phyloP scores from a whole-genome alignment of 176 grass and related monocot genomes.

The Stipa capillata region DNA sequence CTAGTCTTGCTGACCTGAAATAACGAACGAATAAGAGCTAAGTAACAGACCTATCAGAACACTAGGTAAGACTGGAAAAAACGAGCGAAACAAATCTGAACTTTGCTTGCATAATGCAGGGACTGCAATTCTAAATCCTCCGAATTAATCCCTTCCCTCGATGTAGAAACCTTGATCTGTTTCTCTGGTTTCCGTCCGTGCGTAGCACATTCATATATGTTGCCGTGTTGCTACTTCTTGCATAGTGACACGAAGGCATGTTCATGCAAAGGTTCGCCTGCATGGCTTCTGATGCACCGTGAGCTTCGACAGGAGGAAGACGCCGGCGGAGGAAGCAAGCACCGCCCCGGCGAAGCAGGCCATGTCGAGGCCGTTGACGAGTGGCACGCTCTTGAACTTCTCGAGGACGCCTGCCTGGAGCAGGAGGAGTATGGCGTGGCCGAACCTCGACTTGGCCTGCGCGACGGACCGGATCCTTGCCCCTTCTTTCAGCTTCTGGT shows the following conservation, averaged over 20 bases:
- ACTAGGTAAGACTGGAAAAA: not conserved
- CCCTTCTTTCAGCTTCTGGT: slow-evolving; percentile 65
- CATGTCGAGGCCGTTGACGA: slow-evolving; percentile 53
- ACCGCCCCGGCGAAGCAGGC: slow-evolving; percentile 73
- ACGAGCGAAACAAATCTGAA: not conserved
- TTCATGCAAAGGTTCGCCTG: slow-evolving; percentile 6
- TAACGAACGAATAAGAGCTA: not conserved
- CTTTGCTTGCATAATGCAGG: not conserved
- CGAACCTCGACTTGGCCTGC: slow-evolving; percentile 73
- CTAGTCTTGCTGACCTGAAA: not conserved
- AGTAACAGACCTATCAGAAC: not conserved
- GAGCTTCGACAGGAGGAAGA: slow-evolving; percentile 74
- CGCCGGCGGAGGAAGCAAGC: slow-evolving; percentile 57
- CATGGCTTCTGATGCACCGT: not conserved
- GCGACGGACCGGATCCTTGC: slow-evolving; percentile 41
- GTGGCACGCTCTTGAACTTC: slow-evolving; percentile 70
- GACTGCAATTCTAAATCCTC: not conserved
- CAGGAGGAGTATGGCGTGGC: slow-evolving; percentile 63
- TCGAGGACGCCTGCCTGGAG: slow-evolving; percentile 69
- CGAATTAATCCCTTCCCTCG: not conserved
- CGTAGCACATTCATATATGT: not conserved
- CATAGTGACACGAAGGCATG: not conserved
- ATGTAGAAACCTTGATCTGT: not conserved
- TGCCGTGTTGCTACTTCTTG: not conserved
- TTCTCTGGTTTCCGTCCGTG: not conserved